These are phyloP conservation scores for Arabidopsis lyrata DNA, from an alignment of 441 rosid genomes.

Conservation along the genomic window DNA sequence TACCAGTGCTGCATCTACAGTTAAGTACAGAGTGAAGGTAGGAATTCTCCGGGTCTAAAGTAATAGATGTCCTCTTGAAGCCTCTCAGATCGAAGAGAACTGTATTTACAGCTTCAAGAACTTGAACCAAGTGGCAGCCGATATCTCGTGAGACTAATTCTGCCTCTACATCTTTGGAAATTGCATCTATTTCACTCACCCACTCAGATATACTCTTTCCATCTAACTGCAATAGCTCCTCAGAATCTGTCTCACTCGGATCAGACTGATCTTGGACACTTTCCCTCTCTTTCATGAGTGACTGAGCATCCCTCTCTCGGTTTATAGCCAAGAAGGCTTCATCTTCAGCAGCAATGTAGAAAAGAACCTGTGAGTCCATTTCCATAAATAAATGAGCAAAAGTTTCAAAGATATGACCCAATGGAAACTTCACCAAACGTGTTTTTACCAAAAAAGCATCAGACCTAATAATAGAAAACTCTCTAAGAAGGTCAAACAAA, in stretches of 20 bases:
- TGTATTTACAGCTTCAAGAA: constrained; percentile 79
- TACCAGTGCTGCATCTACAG: constrained; percentile 83
- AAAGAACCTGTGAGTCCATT: constrained; percentile 61
- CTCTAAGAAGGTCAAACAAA: constrained; percentile 23
- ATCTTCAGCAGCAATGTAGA: constrained; percentile 89
- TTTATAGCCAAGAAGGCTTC: constrained; percentile 70
- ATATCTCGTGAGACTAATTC: constrained; percentile 80
- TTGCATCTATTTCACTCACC: constrained; percentile 69
- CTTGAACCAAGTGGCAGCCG: constrained; percentile 77
- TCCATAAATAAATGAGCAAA: constrained; percentile 25
- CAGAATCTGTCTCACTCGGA: constrained; percentile 51
- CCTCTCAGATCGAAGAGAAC: constrained; percentile 83
- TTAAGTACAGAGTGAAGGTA: constrained; percentile 81
- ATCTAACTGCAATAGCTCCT: constrained; percentile 65
- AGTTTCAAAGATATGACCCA: constrained; percentile 3
- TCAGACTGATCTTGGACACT: constrained; percentile 48
- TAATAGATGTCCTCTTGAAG: constrained; percentile 72
- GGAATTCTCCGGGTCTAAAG: constrained; percentile 67
- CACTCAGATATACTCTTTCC: constrained; percentile 72
- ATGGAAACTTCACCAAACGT: constrained; percentile 5
- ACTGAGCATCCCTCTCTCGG: constrained; percentile 65
- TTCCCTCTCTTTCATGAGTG: constrained; percentile 42
- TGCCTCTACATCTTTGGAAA: constrained; percentile 84
- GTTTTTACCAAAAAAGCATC: constrained; percentile 9
- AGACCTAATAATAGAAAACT: neutral